Percentiles rank a stretch among this genome's conserved stretches.
phyloP scores from a whole-genome alignment of 2,329 filamentous ascomycete genomes.

The Verticillium nonalfalfae region DNA sequence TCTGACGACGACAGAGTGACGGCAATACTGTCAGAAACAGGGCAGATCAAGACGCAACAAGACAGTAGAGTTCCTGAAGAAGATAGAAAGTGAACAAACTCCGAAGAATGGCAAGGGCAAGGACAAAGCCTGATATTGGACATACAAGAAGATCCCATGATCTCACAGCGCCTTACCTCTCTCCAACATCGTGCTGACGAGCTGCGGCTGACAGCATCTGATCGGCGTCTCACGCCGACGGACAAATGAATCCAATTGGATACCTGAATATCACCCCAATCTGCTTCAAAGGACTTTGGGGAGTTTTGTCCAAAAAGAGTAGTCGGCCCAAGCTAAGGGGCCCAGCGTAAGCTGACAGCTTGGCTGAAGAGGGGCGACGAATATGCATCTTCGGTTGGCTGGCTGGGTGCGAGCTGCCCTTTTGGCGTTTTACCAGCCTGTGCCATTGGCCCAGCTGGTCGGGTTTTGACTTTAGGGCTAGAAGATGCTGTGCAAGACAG shows the following conservation, averaged over 20 bases:
- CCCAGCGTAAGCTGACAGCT: neutral
- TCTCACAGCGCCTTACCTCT: neutral
- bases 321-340: neutral
- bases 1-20: neutral
- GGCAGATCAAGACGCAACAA: neutral
- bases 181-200: neutral
- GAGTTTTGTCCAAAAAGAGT: neutral
- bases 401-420: no score
- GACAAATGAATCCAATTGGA: neutral
- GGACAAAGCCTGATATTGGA: neutral
- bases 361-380: neutral
- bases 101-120: neutral
- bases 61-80: no score
- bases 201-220: neutral
- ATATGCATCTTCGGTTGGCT: neutral
- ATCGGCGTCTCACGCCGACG: neutral
- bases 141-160: neutral
- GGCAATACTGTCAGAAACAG: neutral
- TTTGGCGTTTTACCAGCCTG: no score
- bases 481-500: no score
- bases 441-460: no score
- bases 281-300: neutral
- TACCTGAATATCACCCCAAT: neutral
- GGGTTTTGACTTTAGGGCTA: no score
- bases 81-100: neutral